These are phyloP conservation scores for Fraxinus sp. DNA, from an alignment of 305 asterid species.

Conservation along the genomic window DNA sequence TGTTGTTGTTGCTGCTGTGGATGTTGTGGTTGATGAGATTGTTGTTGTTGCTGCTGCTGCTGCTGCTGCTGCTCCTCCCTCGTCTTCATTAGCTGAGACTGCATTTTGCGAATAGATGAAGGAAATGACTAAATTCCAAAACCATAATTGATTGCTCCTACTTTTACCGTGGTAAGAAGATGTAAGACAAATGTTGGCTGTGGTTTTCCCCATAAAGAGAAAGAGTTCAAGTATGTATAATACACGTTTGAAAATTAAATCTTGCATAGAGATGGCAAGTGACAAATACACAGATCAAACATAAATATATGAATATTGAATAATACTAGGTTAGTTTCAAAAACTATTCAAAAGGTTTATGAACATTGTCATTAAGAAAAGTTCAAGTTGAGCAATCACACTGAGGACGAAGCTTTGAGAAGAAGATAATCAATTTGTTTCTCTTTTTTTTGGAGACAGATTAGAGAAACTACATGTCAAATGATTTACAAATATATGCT, in stretches of 20 bases:
- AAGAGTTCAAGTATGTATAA: neutral
- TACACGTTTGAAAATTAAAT: neutral
- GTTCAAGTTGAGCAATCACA: neutral
- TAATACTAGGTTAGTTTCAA: neutral
- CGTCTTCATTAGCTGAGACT: slow-evolving; percentile 92
- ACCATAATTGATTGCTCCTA: neutral
- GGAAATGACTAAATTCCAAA: slow-evolving; percentile 10
- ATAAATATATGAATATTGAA: neutral
- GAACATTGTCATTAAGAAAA: neutral
- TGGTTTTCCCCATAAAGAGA: neutral
- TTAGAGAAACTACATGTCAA: neutral
- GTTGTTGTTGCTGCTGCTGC: slow-evolving; percentile 45
- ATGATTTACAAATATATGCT: neutral
- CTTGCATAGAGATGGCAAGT: neutral
- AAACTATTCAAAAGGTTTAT: neutral
- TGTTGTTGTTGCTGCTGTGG: slow-evolving; percentile 35
- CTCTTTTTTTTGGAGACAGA: neutral
- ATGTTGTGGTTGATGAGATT: slow-evolving; percentile 45
- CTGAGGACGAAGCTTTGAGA: neutral
- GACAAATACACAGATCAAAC: neutral
- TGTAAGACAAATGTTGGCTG: neutral
- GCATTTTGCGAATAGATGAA: slow-evolving; percentile 24
- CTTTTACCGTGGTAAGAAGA: neutral
- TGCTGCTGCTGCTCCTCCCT: slow-evolving; percentile 79
- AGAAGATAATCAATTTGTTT: neutral